These are phyloP conservation scores for Geotrichum ghanense DNA, from an alignment of 805 yeast species.

Conservation along the genomic window DNA sequence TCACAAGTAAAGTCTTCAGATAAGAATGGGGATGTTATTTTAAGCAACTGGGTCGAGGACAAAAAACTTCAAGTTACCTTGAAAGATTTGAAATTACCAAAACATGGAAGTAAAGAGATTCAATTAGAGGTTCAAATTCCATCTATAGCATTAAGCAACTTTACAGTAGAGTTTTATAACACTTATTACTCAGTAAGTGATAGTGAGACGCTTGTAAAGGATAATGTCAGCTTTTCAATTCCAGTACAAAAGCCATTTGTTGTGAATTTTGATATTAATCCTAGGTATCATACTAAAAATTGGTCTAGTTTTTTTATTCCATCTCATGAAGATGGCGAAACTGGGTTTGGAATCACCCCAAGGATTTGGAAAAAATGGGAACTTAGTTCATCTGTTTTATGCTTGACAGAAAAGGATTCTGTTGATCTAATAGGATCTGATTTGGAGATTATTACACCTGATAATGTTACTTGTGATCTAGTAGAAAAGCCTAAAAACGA, in stretches of 20 bases:
- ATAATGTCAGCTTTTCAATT: constrained; percentile 9
- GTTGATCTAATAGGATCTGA: constrained; percentile 15
- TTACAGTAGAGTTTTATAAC: constrained; percentile 12
- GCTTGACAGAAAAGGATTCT: constrained; percentile 13
- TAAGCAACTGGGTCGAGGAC: constrained; percentile 6
- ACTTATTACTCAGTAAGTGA: constrained; percentile 13
- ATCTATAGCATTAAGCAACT: constrained; percentile 1
- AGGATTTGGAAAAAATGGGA: constrained; percentile 26
- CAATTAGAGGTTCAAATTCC: constrained; percentile 1
- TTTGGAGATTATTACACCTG: constrained; percentile 13
- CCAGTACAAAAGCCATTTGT: constrained; percentile 25
- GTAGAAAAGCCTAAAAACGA: constrained; percentile 4
- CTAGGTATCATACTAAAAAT: constrained; percentile 20
- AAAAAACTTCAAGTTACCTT: not conserved
- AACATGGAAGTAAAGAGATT: not conserved
- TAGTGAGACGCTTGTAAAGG: constrained; percentile 18
- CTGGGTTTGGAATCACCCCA: constrained; percentile 13
- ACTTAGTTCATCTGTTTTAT: constrained; percentile 21
- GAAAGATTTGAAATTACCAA: not conserved
- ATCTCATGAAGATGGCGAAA: constrained; percentile 9
- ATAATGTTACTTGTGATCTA: constrained; percentile 13
- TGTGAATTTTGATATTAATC: constrained; percentile 26
- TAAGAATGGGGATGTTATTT: constrained; percentile 8
- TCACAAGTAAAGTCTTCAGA: constrained; percentile 9
- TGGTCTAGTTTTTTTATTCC: constrained; percentile 31